Evolutionary conservation across 2,329 filamentous ascomycete genomes (phyloP), one percentile per base, ranked within the genome.

Genomic region (Nemania sp.): DNA sequence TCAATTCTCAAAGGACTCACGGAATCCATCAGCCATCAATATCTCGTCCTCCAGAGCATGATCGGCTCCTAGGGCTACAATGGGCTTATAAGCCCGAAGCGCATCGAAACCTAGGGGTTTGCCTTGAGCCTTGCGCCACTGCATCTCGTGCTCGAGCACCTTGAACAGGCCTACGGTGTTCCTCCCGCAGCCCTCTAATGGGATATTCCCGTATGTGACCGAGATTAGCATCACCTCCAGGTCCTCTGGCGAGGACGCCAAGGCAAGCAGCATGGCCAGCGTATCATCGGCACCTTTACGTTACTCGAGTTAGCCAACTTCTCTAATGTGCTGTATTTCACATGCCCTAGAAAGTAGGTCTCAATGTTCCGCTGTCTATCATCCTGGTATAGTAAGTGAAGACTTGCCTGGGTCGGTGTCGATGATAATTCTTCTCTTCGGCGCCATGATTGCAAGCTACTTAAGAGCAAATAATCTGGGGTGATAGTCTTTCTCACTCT

Each of bases 91-190:
- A 12, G 81, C 79, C 62, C 81, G 83, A 71, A 97, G 75, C 6
- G 84, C 80, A 46, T 86, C 86, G 64, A 91, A 97, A 0, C 90
- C 89, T 50, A 86, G 78, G 0, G 82, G 73, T 50, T 79, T 81
- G 15, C 88, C 88, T 36, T 84, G 81, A 11, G 82, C 75, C 68
- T 83, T 84, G 59, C 94, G 83, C 92, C 92, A 97, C 62, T 83
- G 80, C 63, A 91, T 79, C 74, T 99, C 94, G 68, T 91, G 90
- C 61, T 96, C 91, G 48, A 99, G 81, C 54, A 96, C 87, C 66
- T 97, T 88, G 75, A 99, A 97, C 57, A 97, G 78, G 20, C 91
- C 89, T 33, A 97, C 86, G 14, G 89, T 86, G 73, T 99, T 99
- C 45, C 88, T 86, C 45, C 97, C 79, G 66, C 91, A 97, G 71